Conservation (phyloP, 441 rosid genomes). For the Erysimum cheiri region DNA sequence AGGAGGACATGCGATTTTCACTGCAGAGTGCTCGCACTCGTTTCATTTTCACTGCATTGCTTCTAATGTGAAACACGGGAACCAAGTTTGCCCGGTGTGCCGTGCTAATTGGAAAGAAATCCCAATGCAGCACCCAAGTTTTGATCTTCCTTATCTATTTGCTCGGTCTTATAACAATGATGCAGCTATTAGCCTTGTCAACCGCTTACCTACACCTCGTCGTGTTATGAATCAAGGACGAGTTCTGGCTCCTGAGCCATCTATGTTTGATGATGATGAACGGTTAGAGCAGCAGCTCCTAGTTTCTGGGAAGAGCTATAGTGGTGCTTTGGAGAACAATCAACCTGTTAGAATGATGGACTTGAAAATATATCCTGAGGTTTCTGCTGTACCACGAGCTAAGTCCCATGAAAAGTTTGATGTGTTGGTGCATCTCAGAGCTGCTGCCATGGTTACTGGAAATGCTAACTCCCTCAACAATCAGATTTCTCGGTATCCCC, state of each 20-base stretch:
- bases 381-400: conserved; percentile 59
- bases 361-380: conserved; percentile 74
- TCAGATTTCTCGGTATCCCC: conserved; percentile 53
- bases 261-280: conserved; percentile 79
- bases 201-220: conserved; percentile 62
- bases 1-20: conserved; percentile 27
- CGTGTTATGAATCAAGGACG: conserved; percentile 61
- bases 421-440: conserved; percentile 84
- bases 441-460: conserved; percentile 53
- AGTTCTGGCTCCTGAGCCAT: conserved; percentile 75
- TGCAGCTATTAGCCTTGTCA: conserved; percentile 54
- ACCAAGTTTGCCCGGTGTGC: conserved; percentile 27
- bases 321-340: conserved; percentile 40
- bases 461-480: conserved; percentile 19
- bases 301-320: conserved; percentile 47
- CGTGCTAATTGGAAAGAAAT: conserved; percentile 25
- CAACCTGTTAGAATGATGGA: conserved; percentile 56
- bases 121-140: conserved; percentile 63
- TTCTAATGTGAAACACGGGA: conserved; percentile 12
- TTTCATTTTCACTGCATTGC: conserved; percentile 29
- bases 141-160: conserved; percentile 51
- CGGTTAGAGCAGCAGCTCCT: conserved; percentile 60
- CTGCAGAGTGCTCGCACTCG: conserved; percentile 23
- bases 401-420: conserved; percentile 65
- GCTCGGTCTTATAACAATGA: conserved; percentile 65